Evolutionary conservation across 345 rosid genomes (phyloP).

Genomic region (Acer saccharum): DNA sequence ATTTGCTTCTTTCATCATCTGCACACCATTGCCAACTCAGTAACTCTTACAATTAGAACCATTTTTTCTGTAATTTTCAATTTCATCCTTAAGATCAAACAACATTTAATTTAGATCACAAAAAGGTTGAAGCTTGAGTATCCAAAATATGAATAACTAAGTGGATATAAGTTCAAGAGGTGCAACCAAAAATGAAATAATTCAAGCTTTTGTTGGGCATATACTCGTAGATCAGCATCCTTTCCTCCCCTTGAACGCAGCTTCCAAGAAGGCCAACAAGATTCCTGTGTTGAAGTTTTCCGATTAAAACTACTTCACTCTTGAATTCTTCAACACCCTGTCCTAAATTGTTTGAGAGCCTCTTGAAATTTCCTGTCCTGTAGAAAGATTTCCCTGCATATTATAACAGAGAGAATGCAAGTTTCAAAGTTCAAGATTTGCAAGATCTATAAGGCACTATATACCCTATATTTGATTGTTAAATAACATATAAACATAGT

Average conservation of each 20-base stretch:
- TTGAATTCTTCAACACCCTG: constrained; percentile 38
- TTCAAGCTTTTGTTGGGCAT: constrained; percentile 8
- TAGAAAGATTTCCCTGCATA: background rate
- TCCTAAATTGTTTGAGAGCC: constrained; percentile 33
- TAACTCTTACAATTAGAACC: no score
- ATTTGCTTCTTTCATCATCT: no score
- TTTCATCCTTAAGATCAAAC: no score
- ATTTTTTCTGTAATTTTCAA: no score
- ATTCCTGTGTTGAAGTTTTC: constrained; percentile 7
- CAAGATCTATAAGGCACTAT: no score
- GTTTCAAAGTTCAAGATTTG: no score
- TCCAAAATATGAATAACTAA: background rate
- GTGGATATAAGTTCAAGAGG: background rate
- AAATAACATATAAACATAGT: no score
- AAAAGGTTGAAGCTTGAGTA: background rate
- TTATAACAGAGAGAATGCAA: background rate
- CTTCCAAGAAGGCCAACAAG: background rate
- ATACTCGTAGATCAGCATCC: background rate
- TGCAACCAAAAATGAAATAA: constrained; percentile 26
- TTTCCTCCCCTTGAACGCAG: background rate
- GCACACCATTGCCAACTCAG: no score
- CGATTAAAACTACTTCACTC: constrained; percentile 33
- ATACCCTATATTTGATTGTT: no score
- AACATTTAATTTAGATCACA: background rate
- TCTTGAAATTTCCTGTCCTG: constrained; percentile 39